Evolutionary conservation across 2,329 filamentous ascomycete species (phyloP), one percentile per base, ranked within the genome.

Genomic region (Aspergillus jensenii): DNA sequence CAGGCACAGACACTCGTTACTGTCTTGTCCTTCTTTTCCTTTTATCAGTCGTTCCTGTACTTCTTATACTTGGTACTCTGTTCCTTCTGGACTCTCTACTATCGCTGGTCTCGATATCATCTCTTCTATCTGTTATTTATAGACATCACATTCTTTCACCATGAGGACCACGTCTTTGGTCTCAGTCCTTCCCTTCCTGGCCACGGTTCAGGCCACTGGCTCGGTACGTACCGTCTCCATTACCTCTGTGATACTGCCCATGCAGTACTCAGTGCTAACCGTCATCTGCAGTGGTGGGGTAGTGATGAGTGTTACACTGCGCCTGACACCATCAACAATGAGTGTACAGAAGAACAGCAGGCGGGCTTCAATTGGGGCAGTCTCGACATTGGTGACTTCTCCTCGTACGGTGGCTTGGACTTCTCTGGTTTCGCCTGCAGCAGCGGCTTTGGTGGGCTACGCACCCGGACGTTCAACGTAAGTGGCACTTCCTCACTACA

Each of bases 361-460:
- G 65, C 69, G 21, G 92, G 91, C 50, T 95, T 90, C 74, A 79
- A 88, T 79, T 97, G 89, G 84, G 75, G 76, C 25, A 83, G 84
- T 63, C 82, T 96, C 23, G 66, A 73, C 62, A 64, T 77, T 37
- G 91, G 90, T 45, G 67, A 72, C 15, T 87, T 96, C 76, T 76
- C 74, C 63, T 77, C 73, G 66, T 96, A 91, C 74, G 85, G 84
- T 52, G 89, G 86, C 70, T 91, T 93, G 75, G 77, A 82, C 61
- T 93, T 92, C 81, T 83, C 78, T 48, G 90, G 90, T 67, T 95
- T 88, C 79, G 79, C 78, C 52, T 96, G 90, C 79, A 78, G 82
- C 66, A 81, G 84, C 70, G 82, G 81, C 47, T 82, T 84, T 67
- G 76, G 76, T 46, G 62, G 62, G 19, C 60, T 66, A 25, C 55